Evolutionary conservation across 2,329 filamentous ascomycete genomes (phyloP), one percentile per base, ranked within the genome.

Genomic region (Penicillium thymicola): DNA sequence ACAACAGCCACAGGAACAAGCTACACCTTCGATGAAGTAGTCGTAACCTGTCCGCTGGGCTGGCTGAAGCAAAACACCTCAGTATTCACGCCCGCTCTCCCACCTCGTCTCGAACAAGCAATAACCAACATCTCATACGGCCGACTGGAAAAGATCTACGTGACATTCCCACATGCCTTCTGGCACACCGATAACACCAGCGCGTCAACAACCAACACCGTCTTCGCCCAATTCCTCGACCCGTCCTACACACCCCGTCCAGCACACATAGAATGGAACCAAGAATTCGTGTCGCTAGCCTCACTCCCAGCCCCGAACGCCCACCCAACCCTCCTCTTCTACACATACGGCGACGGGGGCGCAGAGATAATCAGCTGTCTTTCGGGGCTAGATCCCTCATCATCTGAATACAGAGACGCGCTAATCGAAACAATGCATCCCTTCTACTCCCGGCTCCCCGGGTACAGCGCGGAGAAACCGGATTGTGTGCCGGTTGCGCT

Each of bases 311-410:
- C 68, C 0, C 67, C 76, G 1, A 79, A 78, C 49, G 81, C 87
- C 0, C 91, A 96, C 58, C 89, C 92, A 8, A 95, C 90, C 0
- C 81, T 96, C 4, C 82, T 96, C 27, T 96, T 96, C 81, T 96
- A 80, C 67, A 72, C 75, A 44, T 76, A 79, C 65, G 78, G 79
- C 1, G 67, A 77, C 41, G 75, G 73, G 54, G 71, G 75, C 28
- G 67, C 71, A 11, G 60, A 78, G 45, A 67, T 79, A 49, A 72
- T 79, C 14, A 62, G 70, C 3, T 51, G 67, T 18, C 65, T 78
- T 27, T 60, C 67, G 6, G 41, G 59, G 21, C 55, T 75, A 9
- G 44, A 64, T 13, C 67, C 69, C 1, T 69, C 78, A 2, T 74
- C 79, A 23, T 67, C 78, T 4, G 76, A 82, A 56, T 82, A 82